Percentiles rank a stretch among this genome's conserved stretches.
Conservation (phyloP, 345 rosid genomes). For the Heritiera fomes region DNA sequence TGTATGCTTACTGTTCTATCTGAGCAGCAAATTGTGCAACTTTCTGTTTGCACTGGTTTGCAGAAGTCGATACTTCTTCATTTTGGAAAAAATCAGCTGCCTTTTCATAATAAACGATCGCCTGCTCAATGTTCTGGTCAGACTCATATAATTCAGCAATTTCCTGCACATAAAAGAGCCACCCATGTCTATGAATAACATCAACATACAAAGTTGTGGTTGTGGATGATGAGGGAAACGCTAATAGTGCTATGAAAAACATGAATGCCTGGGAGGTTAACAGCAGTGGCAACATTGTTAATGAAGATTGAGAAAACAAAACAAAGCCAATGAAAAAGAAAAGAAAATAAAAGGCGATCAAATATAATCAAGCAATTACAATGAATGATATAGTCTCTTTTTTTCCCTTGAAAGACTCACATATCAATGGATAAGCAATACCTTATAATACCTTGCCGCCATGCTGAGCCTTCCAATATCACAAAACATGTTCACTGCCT, state of each 20-base stretch:
- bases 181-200: constrained; percentile 2
- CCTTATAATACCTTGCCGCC: constrained; percentile 99
- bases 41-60: constrained; percentile 97
- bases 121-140: constrained; percentile 60
- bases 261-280: not conserved
- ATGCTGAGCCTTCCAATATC: constrained; percentile 96
- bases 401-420: not conserved
- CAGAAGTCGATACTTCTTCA: constrained; percentile 90
- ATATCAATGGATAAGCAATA: constrained; percentile 25
- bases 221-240: not conserved
- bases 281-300: not conserved
- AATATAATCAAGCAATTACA: not conserved
- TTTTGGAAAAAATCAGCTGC: constrained; percentile 80
- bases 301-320: not conserved
- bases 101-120: constrained; percentile 66
- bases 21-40: constrained; percentile 95
- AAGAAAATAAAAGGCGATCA: not conserved
- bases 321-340: constrained; percentile 6
- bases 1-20: constrained; percentile 71
- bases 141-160: constrained; percentile 76
- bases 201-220: not conserved
- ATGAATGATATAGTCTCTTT: not conserved
- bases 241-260: not conserved
- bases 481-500: constrained; percentile 76
- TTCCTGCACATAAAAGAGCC: constrained; percentile 50